phyloP scores from a whole-genome alignment of 495 filamentous ascomycete species.

The Aspergillus saccharolyticus region DNA sequence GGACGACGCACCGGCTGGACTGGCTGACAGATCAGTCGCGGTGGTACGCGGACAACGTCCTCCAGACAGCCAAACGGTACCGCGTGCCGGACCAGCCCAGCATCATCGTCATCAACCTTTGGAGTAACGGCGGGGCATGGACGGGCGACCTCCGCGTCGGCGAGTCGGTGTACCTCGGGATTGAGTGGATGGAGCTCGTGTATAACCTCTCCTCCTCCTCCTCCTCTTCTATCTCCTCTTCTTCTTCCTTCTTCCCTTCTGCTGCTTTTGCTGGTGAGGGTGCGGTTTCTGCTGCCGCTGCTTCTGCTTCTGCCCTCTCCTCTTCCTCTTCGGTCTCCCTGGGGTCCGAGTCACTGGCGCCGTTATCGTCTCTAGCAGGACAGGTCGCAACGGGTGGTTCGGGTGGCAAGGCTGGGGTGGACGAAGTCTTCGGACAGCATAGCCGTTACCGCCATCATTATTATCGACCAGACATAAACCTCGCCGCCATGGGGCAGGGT shows the following conservation, averaged over 20 bases:
- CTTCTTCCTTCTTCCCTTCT: neutral
- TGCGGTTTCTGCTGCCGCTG: too few species aligned
- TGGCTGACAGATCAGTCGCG: constrained; percentile 57
- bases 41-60: constrained; percentile 61
- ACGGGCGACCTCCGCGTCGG: constrained; percentile 62
- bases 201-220: constrained; percentile 49
- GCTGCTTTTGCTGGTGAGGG: neutral
- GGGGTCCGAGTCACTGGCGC: too few species aligned
- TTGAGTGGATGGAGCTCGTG: constrained; percentile 70
- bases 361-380: neutral
- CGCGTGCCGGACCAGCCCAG: constrained; percentile 56
- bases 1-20: constrained; percentile 69
- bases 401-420: too few species aligned
- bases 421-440: neutral
- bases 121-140: constrained; percentile 72
- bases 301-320: too few species aligned
- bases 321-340: too few species aligned
- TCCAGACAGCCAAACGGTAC: constrained; percentile 56
- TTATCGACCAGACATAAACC: neutral
- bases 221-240: neutral
- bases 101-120: constrained; percentile 64
- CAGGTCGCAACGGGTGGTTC: too few species aligned
- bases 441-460: neutral
- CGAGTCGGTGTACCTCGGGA: constrained; percentile 57
- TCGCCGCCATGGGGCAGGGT: neutral